Percentiles rank a stretch among this genome's conserved stretches.
phyloP scores from a whole-genome alignment of 306 rosid species.

The Trifolium pratense region DNA sequence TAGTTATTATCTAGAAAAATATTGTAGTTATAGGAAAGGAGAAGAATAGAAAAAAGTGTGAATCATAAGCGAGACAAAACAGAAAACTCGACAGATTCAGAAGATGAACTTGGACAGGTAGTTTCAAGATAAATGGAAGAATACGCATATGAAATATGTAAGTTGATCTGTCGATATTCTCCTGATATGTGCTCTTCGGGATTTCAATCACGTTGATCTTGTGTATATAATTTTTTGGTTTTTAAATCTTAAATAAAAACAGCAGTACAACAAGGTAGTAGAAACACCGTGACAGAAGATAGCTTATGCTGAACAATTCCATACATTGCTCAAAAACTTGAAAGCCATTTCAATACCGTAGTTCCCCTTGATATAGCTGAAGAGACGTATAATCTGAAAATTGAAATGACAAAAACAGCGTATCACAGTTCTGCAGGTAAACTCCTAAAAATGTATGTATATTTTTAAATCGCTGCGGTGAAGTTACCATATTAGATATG shows the following conservation, averaged over 20 bases:
- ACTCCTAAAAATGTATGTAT: not conserved
- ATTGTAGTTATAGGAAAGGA: not conserved
- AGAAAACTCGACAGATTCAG: conserved; percentile 30
- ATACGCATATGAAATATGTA: conserved; percentile 32
- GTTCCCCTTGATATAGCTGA: conserved; percentile 79
- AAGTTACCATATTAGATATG: conserved; percentile 70
- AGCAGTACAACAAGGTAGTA: conserved; percentile 30
- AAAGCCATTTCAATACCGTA: conserved; percentile 74
- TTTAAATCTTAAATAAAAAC: conserved; percentile 25
- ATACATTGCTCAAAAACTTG: conserved; percentile 90
- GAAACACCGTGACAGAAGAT: conserved; percentile 40
- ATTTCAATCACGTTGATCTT: conserved; percentile 35
- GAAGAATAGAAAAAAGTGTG: not conserved
- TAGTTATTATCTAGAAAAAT: conserved; percentile 21
- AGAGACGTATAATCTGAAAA: conserved; percentile 83
- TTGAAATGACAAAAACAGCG: conserved; percentile 37
- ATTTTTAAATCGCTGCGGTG: conserved; percentile 28
- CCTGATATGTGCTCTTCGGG: conserved; percentile 26
- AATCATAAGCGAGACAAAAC: conserved; percentile 24
- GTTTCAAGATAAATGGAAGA: conserved; percentile 7
- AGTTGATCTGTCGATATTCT: conserved; percentile 23
- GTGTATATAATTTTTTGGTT: conserved; percentile 24
- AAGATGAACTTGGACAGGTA: conserved; percentile 13
- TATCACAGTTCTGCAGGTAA: conserved; percentile 31
- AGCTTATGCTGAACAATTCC: conserved; percentile 39